Conservation (phyloP, 257 asterid species). For the Nicotiana undulata region DNA sequence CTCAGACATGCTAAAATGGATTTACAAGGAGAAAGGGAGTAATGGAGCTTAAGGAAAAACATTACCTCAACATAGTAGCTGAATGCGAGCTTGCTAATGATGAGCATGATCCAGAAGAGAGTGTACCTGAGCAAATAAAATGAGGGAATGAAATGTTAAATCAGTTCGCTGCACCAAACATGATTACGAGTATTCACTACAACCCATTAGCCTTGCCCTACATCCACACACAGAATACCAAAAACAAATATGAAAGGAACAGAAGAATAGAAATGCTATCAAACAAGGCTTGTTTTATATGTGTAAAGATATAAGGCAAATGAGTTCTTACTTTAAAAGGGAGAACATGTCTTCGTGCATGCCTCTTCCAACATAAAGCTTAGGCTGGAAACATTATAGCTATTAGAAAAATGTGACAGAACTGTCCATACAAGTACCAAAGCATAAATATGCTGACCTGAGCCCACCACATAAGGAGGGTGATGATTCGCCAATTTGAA, state of each 20-base stretch:
- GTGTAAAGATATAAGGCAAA: background rate
- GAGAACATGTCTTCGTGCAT: constrained; percentile 94
- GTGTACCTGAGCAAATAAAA: constrained; percentile 57
- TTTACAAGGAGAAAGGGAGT: background rate
- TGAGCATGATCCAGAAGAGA: constrained; percentile 81
- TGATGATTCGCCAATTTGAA: constrained; percentile 62
- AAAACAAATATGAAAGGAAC: background rate
- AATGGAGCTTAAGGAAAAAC: constrained; percentile 2
- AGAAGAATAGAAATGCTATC: constrained; percentile 1
- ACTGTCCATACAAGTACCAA: constrained; percentile 5
- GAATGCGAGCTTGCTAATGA: constrained; percentile 92
- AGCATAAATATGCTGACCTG: constrained; percentile 43
- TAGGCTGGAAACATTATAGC: constrained; percentile 52
- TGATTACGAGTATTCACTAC: background rate
- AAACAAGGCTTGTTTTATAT: background rate
- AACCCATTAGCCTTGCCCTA: background rate
- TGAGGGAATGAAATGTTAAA: background rate
- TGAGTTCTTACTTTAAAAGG: constrained; percentile 72
- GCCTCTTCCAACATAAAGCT: constrained; percentile 96
- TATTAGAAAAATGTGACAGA: constrained; percentile 14
- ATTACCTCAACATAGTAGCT: constrained; percentile 98
- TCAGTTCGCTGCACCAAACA: background rate
- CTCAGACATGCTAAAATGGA: background rate
- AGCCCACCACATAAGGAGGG: constrained; percentile 91
- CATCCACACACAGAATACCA: background rate